Evolutionary conservation across 148 eudicot species (phyloP), one percentile per base, ranked within the genome.

Genomic region (Arbutus unedo): DNA sequence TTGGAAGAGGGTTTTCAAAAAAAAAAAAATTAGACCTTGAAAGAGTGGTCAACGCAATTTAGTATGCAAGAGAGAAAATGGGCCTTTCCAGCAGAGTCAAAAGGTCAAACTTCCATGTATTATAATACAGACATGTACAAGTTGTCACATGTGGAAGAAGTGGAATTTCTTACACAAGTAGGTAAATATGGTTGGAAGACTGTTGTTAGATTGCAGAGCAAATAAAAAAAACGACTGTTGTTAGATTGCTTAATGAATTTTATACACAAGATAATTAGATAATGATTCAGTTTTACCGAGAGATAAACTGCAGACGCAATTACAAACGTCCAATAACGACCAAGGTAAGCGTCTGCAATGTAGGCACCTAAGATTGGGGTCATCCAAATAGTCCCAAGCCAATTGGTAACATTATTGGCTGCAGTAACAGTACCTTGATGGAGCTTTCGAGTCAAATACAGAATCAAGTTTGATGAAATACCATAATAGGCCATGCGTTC

Each of bases 401-500:
- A 91, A 49, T 91, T 91, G 38, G 94, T 91, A 49, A 91, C 94
- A 71, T 85, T 91, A 73, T 91, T 91, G 43, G 92, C 67, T 0
- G 94, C 88, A 0, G 73, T 19, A 2, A 91, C 94, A 0, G 94
- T 90, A 9, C 94, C 94, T 73, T 90, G 92, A 74, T 90, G 92
- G 0, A 91, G 86, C 85, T 87, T 86, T 81, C 67, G 85, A 13
- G 94, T 91, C 76, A 91, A 77, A 51, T 91, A 91, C 45, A 91
- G 15, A 60, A 91, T 87, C 78, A 90, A 83, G 70, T 90, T 91
- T 73, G 94, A 85, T 2, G 92, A 89, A 82, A 91, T 90, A 11
- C 94, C 94, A 74, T 89, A 91, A 56, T 82, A 91, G 7, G 92
- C 92, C 92, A 91, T 88, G 6, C 92, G 88, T 79, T 90, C 92